Base-by-base conservation (phyloP, 805 yeast species). In the Lipomyces yamadae region DNA sequence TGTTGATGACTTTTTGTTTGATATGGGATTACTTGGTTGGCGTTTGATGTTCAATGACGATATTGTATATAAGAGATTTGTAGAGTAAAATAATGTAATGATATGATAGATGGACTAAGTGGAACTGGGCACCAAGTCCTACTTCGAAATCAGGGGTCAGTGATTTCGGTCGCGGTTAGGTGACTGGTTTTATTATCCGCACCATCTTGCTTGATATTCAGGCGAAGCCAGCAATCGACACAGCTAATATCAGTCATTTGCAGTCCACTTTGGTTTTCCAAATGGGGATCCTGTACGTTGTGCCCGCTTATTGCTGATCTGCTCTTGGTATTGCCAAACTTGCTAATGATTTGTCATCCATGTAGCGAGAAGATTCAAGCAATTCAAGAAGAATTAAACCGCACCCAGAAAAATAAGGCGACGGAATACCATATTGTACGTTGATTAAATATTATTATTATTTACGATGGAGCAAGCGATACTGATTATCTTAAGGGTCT, bases 331-430 rank as follows among this genome's bases (percentile, higher is more conserved):
- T 18, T 45, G 50, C 33, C 15, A 15, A 45, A 30, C 13, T 24
- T 30, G 8, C 29, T 42, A 35, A 39, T 10, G 15, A 10, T 29
- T 39, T 18, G 11, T 30, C 42, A 15, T 37, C 45, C 15, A 11
- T n/a, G 11, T 29, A 68, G 70, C 4, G 70, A 68, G 65, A 68
- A 68, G 50, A 68, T 68, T 60, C 70, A 68, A n/a, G n/a, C 58
- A 80, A 92, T 94, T 79, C 96, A 93, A 79, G 92, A 88, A 79
- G 99, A 94, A 78, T 87, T 94, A 83, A 86, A 97, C 42, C 85
- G 97, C 69, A 94, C 99, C 39, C 99, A 94, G 77, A 94, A 95
- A 82, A 94, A 94, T 76, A 94, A 94, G 80, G 98, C 99, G 70
- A 94, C 99, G 0, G 98, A 94, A 81, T 93, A 95, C 78, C 99